phyloP scores from a whole-genome alignment of 345 rosid species.

The Ceriops zippeliana region DNA sequence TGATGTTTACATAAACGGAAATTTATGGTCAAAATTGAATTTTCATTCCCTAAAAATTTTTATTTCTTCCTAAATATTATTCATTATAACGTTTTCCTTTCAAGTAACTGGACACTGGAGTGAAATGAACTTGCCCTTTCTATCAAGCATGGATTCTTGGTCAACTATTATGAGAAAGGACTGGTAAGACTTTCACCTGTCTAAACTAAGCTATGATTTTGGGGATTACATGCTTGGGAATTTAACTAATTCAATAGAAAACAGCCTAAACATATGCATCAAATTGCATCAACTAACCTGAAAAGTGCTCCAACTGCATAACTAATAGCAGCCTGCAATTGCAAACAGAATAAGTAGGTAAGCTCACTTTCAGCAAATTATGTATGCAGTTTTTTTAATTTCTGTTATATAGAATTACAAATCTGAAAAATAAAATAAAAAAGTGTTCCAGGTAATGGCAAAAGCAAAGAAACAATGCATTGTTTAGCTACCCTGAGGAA shows the following conservation, averaged over 20 bases:
- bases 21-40: background rate
- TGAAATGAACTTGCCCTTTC: background rate
- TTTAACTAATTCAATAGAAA: background rate
- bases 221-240: background rate
- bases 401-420: background rate
- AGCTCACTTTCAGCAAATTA: conserved; percentile 15
- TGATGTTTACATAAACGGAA: background rate
- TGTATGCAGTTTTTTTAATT: background rate
- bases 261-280: background rate
- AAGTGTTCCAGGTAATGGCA: background rate
- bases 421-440: background rate
- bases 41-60: background rate
- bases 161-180: background rate
- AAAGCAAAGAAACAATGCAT: background rate
- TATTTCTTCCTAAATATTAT: background rate
- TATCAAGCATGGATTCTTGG: background rate
- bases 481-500: background rate
- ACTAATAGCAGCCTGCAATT: conserved; percentile 73
- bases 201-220: background rate
- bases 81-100: background rate
- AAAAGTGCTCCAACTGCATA: conserved; percentile 77
- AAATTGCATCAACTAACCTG: conserved; percentile 51
- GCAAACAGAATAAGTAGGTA: conserved; percentile 11
- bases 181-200: background rate
- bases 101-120: background rate